Evolutionary conservation across 2,329 filamentous ascomycete genomes (phyloP).

Genomic region (Akanthomyces muscarius): DNA sequence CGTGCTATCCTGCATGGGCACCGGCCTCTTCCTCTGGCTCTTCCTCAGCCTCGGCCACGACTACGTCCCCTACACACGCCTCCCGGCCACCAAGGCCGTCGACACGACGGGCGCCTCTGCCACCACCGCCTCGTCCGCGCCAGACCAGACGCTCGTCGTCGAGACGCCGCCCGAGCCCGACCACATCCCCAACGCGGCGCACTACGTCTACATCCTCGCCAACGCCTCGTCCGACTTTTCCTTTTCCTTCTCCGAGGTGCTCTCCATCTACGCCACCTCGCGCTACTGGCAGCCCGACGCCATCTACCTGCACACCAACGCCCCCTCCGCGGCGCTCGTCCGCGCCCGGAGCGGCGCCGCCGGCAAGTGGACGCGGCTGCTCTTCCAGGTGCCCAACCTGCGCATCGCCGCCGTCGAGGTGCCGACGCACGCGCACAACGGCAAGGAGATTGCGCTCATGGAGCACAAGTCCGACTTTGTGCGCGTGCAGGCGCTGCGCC

Average conservation of each 20-base stretch:
- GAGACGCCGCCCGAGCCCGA: slow-evolving; percentile 1
- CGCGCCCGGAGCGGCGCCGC: slow-evolving; percentile 7
- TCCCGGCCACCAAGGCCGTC: background rate
- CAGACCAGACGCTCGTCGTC: background rate
- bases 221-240: slow-evolving; percentile 19
- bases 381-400: slow-evolving; percentile 21
- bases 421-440: slow-evolving; percentile 19
- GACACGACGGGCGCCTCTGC: background rate
- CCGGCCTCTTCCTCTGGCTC: background rate
- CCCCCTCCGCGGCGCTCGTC: slow-evolving; percentile 4
- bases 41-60: background rate
- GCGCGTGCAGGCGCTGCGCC: slow-evolving; percentile 20
- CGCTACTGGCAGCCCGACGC: slow-evolving; percentile 20
- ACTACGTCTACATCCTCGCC: slow-evolving; percentile 24
- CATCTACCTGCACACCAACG: slow-evolving; percentile 27
- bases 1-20: background rate
- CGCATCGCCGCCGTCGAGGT: background rate
- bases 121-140: background rate
- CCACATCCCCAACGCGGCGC: slow-evolving; percentile 25
- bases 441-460: slow-evolving; percentile 16
- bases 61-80: background rate
- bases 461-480: slow-evolving; percentile 26
- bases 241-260: slow-evolving; percentile 23
- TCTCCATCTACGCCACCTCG: slow-evolving; percentile 24
- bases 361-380: slow-evolving; percentile 23